Base-by-base conservation (phyloP, 2,329 filamentous ascomycete species). In the Epichloe glyceriae region DNA sequence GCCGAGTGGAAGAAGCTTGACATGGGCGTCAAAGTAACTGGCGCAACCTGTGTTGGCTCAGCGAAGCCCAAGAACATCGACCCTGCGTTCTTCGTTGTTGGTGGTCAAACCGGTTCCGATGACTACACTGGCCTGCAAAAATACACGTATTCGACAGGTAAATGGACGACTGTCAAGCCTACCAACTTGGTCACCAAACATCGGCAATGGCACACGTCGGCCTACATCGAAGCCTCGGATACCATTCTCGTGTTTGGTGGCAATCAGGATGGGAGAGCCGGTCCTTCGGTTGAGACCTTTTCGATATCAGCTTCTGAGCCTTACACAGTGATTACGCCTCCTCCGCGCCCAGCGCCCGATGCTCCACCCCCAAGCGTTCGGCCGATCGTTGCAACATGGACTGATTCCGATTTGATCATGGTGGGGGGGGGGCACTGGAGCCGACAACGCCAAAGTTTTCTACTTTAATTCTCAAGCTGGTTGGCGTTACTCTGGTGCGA, bases 161-260 rank as follows among this genome's bases (percentile, higher is more conserved):
- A 73, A 52, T 82, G 78, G 78, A 66, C 73, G 48, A 71, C 68
- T 8, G 65, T 80, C 30, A 61, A 58, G 34, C 67, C 68, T 12
- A 52, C 65, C 15, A 69, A 70, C 34, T 64, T 67, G 37, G 78
- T 83, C 44, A 76, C 85, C 46, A 75, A 85, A 61, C 80, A 88
- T 60, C 81, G 88, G 52, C 72, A 80, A 52, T 79, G 83, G 58
- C 91, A 97, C 65, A 83, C 80, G 56, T 85, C 85, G 12, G 76
- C 79, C 17, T 96, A 89, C 62, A 72, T 97, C 50, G 76, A 81
- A 54, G 75, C 76, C 20, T 78, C 80, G 15, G 76, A 87, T 50
- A 76, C 80, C 4, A 86, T 97, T 50, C 68, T 96, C 22, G 75
- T 95, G 26, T 96, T 90, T 63, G 86, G 83, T 34, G 91, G 91